Base-by-base conservation (phyloP, 768 basidiomycete genomes). In the Phanerodontia chrysosporium region DNA sequence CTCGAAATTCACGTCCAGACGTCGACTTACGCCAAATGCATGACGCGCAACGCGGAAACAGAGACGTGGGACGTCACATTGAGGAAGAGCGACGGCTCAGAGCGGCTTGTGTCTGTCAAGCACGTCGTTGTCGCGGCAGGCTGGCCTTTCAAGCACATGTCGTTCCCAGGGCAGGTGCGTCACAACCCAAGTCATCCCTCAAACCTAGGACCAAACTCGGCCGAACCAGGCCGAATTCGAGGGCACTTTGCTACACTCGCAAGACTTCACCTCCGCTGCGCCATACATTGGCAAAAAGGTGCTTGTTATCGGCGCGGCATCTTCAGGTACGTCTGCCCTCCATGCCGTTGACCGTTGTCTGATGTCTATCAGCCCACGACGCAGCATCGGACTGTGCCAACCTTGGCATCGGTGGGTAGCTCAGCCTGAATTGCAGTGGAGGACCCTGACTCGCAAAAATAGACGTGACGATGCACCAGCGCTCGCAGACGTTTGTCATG, bases 261-360 rank as follows among this genome's bases (percentile, higher is more conserved):
- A 69, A 8, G 66, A 78, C 25, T 83, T 88, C 68, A 76, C 78
- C 42, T 73, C 70, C 18, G 84, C 85, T 0, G 69, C 73, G 13
- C 82, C 83, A 36, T 83, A 84, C 63, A 46, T 67, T 1, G 89
- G 86, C 13, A 90, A 89, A 73, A 90, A 84, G 65, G 86, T 89
- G 0, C 75, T 85, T 3, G 83, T 91, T 1, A 72, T 90, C 3
- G 88, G 89, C 1, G 78, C 87, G 16, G 83, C 83, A 52, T 86
- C 85, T 10, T 86, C 83, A 8, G 52, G 52, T 53, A 6, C 35
- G 46, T 24, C 24, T 5, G 9, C 7, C 22, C 29, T 22, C 30
- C 16, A 51, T 16, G 4, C n/a, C 28, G 49, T 32, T 10, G 10
- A 16, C 27, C 24, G 24, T 8, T 13, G 18, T 45, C 24, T 32